These are phyloP conservation scores for Talaromyces sp. DNA, from an alignment of 2,329 filamentous ascomycete genomes.

Conservation along the genomic window DNA sequence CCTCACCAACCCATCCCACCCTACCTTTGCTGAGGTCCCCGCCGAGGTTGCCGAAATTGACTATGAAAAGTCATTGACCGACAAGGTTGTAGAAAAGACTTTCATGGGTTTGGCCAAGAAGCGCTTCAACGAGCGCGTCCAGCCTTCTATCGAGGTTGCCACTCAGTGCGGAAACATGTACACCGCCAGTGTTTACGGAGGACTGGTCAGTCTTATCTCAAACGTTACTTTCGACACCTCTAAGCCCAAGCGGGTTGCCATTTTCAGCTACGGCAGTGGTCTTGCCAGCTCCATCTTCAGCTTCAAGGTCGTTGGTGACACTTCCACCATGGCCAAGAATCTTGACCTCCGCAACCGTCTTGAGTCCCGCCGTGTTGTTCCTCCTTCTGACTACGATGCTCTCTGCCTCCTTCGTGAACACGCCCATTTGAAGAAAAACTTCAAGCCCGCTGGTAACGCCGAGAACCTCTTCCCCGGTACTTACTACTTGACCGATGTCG, in stretches of 20 bases:
- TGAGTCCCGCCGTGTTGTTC: conserved; percentile 61
- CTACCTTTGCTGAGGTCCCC: conserved; percentile 70
- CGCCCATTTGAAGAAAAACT: conserved; percentile 79
- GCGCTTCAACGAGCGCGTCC: conserved; percentile 73
- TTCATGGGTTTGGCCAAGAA: conserved; percentile 84
- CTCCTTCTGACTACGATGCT: conserved; percentile 70
- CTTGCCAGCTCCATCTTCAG: conserved; percentile 73
- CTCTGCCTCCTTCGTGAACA: conserved; percentile 79
- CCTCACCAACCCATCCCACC: conserved; percentile 63
- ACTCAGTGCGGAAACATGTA: conserved; percentile 70
- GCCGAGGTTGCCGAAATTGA: conserved; percentile 73
- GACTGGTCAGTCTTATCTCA: conserved; percentile 58
- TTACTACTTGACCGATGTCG: conserved; percentile 77
- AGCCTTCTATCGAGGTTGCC: conserved; percentile 69
- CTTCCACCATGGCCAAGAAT: conserved; percentile 63
- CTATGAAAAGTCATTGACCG: conserved; percentile 73
- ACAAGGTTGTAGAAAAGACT: conserved; percentile 81
- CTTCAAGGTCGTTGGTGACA: conserved; percentile 62
- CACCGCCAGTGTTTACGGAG: conserved; percentile 57
- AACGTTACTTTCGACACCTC: conserved; percentile 61
- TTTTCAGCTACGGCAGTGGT: conserved; percentile 78
- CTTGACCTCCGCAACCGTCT: conserved; percentile 69
- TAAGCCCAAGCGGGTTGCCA: conserved; percentile 67
- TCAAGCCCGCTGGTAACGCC: conserved; percentile 63
- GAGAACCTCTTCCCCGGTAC: conserved; percentile 64